Evolutionary conservation across 1,284 basidiomycete species (phyloP), one percentile per base, ranked within the genome.

Genomic region (Cryptococcus hybrid): DNA sequence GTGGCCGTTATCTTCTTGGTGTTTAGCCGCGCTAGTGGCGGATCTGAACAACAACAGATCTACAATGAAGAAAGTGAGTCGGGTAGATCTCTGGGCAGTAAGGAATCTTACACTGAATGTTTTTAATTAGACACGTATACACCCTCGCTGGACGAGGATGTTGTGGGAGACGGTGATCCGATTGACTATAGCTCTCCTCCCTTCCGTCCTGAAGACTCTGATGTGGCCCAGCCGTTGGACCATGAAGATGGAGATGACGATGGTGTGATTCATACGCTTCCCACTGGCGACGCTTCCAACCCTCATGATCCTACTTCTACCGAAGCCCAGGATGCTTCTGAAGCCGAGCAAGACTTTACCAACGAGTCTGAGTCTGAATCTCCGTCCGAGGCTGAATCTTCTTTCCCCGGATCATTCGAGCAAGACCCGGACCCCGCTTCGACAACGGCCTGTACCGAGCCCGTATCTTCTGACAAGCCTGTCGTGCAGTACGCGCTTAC

Each of bases 401-500:
- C 54, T 40, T 53, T 63, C 34, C 75, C 75, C 1, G 67, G 65
- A 1, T 70, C 69, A 0, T 78, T 75, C 47, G 77, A 78, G 59
- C 69, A 64, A n/a, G 78, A 79, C 63, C 62, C 69, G 1, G 65
- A 78, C 61, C 61, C 77, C 0, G 49, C 65, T 7, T 61, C 64
- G 2, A 77, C 75, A 3, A 71, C 71, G 0, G 66, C 87, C 77
- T 94, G 91, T 79, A 81, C 82, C 0, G 61, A 75, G 0, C 84
- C 90, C 0, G 76, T 84, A 73, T 68, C 77, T 7, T 82, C 81
- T 0, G 64, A 64, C 47, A 75, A 75, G 59, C 74, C 77, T 7
- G 80, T 93, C 55, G 88, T 93, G 7, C 92, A 97, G 76, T 99
- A 90, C 75, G 93, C 92, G 0, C 84, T 99, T 68, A 97, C 98